These are phyloP conservation scores for Colletotrichum euphorbiae DNA, from an alignment of 2,329 filamentous ascomycete species.

Conservation along the genomic window DNA sequence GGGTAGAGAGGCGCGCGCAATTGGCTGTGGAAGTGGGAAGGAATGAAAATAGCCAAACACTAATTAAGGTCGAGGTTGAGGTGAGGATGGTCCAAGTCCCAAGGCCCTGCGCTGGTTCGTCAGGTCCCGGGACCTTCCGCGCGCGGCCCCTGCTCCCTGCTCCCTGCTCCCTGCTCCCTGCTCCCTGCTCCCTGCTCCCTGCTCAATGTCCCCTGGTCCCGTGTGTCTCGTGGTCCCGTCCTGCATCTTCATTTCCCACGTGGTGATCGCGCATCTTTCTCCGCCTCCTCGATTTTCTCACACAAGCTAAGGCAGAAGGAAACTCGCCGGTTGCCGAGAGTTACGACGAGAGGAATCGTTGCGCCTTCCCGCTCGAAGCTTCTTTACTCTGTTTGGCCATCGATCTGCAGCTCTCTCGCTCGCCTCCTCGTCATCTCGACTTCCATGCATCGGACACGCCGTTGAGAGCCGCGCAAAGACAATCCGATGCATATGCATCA, in stretches of 20 bases:
- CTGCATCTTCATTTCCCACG: constrained; percentile 8
- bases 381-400: background rate
- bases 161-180: background rate
- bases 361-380: background rate
- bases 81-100: too few relatives aligned
- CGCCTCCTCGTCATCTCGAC: background rate
- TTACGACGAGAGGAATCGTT: constrained; percentile 8
- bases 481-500: background rate
- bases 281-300: constrained; percentile 6
- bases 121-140: background rate
- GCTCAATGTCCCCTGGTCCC: background rate
- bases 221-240: too few relatives aligned
- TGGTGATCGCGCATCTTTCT: constrained; percentile 19
- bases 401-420: background rate
- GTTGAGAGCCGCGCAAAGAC: background rate
- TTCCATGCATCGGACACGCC: background rate
- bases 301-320: background rate
- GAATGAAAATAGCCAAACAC: background rate
- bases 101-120: constrained; percentile 24
- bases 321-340: background rate
- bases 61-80: too few relatives aligned
- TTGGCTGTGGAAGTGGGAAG: background rate
- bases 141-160: background rate
- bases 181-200: background rate
- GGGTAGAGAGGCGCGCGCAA: too few relatives aligned